Conservation (phyloP, 805 yeast genomes). For the Jamesozyma lodderae region DNA sequence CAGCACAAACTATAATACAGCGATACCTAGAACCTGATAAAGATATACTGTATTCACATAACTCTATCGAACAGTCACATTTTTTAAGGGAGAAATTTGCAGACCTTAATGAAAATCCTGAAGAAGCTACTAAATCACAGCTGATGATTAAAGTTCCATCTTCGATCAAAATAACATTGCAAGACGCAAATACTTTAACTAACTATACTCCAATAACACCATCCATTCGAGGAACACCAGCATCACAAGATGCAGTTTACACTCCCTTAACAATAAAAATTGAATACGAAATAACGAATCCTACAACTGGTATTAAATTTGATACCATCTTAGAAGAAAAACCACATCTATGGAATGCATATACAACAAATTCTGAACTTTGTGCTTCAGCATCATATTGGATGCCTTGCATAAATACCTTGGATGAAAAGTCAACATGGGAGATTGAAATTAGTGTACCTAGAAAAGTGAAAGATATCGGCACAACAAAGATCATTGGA, state of each 20-base stretch:
- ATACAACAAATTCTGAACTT: conserved; percentile 69
- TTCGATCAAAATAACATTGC: conserved; percentile 46
- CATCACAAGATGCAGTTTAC: conserved; percentile 42
- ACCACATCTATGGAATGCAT: conserved; percentile 66
- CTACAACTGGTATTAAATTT: conserved; percentile 68
- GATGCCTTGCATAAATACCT: conserved; percentile 91
- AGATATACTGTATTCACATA: conserved; percentile 17
- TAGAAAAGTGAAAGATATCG: conserved; percentile 65
- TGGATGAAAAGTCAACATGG: conserved; percentile 89
- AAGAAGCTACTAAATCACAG: conserved; percentile 25
- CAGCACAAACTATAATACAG: conserved; percentile 12
- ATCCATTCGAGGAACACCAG: conserved; percentile 34
- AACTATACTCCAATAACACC: conserved; percentile 33
- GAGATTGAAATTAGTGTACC: conserved; percentile 82
- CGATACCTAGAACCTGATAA: conserved; percentile 9
- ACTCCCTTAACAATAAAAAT: conserved; percentile 68
- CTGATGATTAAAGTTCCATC: conserved; percentile 27
- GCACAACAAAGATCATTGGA: conserved; percentile 30
- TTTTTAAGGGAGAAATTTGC: conserved; percentile 26
- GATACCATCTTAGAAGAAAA: conserved; percentile 34
- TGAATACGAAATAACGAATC: conserved; percentile 54
- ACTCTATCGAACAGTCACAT: conserved; percentile 29
- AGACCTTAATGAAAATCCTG: conserved; percentile 24
- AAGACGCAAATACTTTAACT: conserved; percentile 37
- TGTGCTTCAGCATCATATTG: conserved; percentile 87